Evolutionary conservation across 2,329 filamentous ascomycete species (phyloP), one percentile per base, ranked within the genome.

Genomic region (Venturiaceae sp.): DNA sequence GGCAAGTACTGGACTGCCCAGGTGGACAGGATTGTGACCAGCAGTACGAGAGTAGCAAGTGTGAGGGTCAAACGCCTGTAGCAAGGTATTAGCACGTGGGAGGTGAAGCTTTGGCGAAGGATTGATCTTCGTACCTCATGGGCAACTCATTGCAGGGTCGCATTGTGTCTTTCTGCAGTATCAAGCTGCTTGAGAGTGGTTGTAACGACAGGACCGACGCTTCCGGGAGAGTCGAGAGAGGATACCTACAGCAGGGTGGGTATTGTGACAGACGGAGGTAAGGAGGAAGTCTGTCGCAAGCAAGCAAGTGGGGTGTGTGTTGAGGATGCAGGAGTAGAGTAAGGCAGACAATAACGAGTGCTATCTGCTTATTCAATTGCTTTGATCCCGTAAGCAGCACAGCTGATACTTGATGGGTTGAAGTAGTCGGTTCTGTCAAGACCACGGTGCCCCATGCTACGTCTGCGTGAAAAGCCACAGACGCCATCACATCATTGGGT

Each of bases 1-100:
- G 66, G 70, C 52, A 67, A 64, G 60, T 30, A 63, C 46, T 39
- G 62, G 11, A 60, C 53, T 16, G 60, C 50, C 33, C 54, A 47
- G 50, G 68, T 60, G 3, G 64, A 60, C 33, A 63, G 64, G 53
- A 54, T 19, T 32, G 57, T 56, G 47, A 58, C 9, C 2, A 58
- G 33, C 3, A 54, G 26, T 16, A 44, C 57, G 47, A 58, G 44
- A 3, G 57, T 53, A 6, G 57, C 33, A 23, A 54, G 30, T 8
- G 32, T 39, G 33, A 58, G 57, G 19, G 30, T 53, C 16, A 58
- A 32, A 16, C 57, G 39, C 28, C 55, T 57, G 44, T 23, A 26
- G 3, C 5, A 16, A 23, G 52, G 16, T 26, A 13, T 56, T 44
- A 56, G 53, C 36, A 28, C 21, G n/a, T 56, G n/a, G n/a, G n/a